These are phyloP conservation scores for Debaryomyces nepalensis DNA, from an alignment of 1,139 yeast genomes.

Conservation along the genomic window DNA sequence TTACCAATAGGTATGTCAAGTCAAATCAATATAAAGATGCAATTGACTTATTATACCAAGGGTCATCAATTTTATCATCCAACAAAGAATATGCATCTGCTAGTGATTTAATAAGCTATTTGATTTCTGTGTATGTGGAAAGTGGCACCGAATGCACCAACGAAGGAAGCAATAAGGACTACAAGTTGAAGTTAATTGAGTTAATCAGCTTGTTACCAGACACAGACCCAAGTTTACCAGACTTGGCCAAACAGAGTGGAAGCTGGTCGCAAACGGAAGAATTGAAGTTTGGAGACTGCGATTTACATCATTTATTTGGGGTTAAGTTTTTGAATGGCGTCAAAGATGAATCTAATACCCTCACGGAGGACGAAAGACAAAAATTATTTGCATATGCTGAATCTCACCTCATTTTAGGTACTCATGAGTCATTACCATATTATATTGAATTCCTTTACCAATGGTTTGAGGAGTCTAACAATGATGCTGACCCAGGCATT, in stretches of 20 bases:
- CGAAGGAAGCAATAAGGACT: constrained; percentile 37
- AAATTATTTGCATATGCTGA: constrained; percentile 50
- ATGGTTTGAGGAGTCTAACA: constrained; percentile 52
- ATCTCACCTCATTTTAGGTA: constrained; percentile 70
- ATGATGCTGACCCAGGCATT: constrained; percentile 47
- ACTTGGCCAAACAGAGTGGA: constrained; percentile 64
- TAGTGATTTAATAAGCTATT: constrained; percentile 73
- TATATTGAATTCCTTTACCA: constrained; percentile 59
- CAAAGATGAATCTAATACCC: constrained; percentile 28
- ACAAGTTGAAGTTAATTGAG: constrained; percentile 42
- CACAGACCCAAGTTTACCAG: constrained; percentile 68
- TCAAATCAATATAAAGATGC: constrained; percentile 71
- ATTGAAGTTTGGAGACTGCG: constrained; percentile 71
- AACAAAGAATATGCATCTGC: constrained; percentile 81
- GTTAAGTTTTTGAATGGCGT: constrained; percentile 51
- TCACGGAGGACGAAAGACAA: constrained; percentile 32
- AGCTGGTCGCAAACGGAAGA: constrained; percentile 62
- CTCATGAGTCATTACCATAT: constrained; percentile 57
- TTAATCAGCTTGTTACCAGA: constrained; percentile 53
- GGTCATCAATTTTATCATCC: constrained; percentile 67
- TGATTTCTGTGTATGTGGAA: constrained; percentile 68
- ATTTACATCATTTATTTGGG: constrained; percentile 77
- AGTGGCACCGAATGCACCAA: constrained; percentile 39
- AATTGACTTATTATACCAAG: constrained; percentile 69
- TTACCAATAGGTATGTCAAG: constrained; percentile 81